phyloP scores from a whole-genome alignment of 1,139 yeast species.

The Yamadazyma friedrichii region DNA sequence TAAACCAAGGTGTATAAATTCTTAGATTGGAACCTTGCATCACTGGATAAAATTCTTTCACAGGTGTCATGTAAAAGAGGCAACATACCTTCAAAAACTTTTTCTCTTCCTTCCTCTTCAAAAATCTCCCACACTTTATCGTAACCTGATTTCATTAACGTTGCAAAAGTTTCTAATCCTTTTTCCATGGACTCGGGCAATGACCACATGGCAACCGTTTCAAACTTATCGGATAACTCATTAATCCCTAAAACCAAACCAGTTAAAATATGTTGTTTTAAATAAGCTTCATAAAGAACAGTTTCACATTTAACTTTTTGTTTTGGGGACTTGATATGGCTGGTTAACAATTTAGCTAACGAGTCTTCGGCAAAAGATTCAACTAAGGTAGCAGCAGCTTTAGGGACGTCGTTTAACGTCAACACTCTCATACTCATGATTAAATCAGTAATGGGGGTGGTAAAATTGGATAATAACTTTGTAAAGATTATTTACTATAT shows the following conservation, averaged over 20 bases:
- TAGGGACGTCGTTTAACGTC: constrained; percentile 42
- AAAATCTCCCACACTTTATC: constrained; percentile 50
- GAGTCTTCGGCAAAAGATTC: constrained; percentile 53
- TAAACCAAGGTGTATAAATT: constrained; percentile 59
- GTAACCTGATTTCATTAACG: constrained; percentile 58
- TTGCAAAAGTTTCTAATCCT: constrained; percentile 50
- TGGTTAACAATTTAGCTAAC: constrained; percentile 47
- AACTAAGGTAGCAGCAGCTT: constrained; percentile 55
- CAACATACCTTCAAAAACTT: constrained; percentile 57
- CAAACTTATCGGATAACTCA: constrained; percentile 47
- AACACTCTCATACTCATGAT: constrained; percentile 24
- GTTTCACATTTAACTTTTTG: constrained; percentile 42
- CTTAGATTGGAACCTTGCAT: constrained; percentile 36
- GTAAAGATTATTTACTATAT: constrained; percentile 2
- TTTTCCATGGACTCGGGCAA: constrained; percentile 45
- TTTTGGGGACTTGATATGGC: constrained; percentile 39
- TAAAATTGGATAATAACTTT: not conserved
- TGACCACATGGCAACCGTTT: constrained; percentile 65
- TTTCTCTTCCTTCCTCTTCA: constrained; percentile 52
- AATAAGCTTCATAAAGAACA: constrained; percentile 54
- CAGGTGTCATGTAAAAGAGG: constrained; percentile 55
- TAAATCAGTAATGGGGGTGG: not conserved
- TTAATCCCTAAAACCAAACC: constrained; percentile 55
- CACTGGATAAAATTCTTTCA: constrained; percentile 33
- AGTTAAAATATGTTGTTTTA: constrained; percentile 54